Base-by-base conservation (phyloP, 208 protist genomes). In the Jaenimonas drosophilae region DNA sequence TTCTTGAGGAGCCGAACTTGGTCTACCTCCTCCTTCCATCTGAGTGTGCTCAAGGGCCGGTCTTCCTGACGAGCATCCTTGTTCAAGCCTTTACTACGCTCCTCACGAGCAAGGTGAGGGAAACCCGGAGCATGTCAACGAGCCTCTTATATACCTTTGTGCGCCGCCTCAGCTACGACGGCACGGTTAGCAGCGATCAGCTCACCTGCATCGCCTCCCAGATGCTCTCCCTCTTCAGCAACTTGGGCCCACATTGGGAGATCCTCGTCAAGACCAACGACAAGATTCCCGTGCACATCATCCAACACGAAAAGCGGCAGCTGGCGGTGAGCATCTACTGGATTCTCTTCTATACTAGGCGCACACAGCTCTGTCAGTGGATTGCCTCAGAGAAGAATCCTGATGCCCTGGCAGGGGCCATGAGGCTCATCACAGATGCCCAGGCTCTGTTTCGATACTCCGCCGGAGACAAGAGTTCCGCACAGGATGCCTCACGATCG, bases 321-420 rank as follows among this genome's bases (percentile, higher is more conserved):
- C 59, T 88, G n/a, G 56, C 49, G 4, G 71, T 86, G 29, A 54
- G 56, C n/a, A 50, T 70, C 20, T 28, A 88, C 29, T 93, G 85
- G 80, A 83, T 93, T 53, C 41, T 85, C 20, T 90, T 77, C 51
- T 90, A 93, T 61, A 70, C 70, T 1, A 74, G 80, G 0, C 59
- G 63, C 14, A 31, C 27, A 14, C 43, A 50, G 12, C 61, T 88
- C 12, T 40, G 21, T 16, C 24, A 52, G 20, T 93, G 85, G 80
- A 48, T 90, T 29, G 37, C 57, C 23, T 43, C 54, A 1, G 69
- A 82, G 49, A 32, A 31, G 23, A 64, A 88, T 26, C 48, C 17
- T 12, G 83, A 79, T 44, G 37, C 41, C 20, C 56, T 88, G n/a
- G 64, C 66, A 25, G 85, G 85, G 7, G 46, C 90, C 24, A 73